Evolutionary conservation across 2,329 filamentous ascomycete species (phyloP).

Genomic region (Verticillium alfalfae): DNA sequence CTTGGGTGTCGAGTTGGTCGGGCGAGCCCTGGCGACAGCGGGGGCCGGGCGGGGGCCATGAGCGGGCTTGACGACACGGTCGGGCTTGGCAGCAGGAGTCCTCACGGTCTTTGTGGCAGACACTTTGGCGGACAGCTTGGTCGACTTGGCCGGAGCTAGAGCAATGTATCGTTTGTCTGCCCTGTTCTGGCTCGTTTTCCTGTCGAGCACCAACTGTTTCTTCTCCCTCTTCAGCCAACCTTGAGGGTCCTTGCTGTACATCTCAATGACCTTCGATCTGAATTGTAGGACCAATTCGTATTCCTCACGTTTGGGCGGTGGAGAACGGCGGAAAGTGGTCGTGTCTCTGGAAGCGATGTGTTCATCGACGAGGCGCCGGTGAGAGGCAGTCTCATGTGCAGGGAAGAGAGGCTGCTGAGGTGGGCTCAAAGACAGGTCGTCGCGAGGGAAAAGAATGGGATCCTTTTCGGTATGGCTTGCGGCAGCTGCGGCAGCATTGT

Average conservation of each 20-base stretch:
- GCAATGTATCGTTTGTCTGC: conserved; percentile 25
- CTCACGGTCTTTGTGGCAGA: conserved; percentile 6
- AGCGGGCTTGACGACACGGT: conserved; percentile 23
- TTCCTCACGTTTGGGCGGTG: conserved; percentile 45
- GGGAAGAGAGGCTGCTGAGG: conserved; percentile 46
- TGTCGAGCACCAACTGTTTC: conserved; percentile 40
- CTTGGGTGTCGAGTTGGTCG: conserved; percentile 2
- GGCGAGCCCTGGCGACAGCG: conserved; percentile 18
- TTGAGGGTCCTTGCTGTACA: conserved; percentile 34
- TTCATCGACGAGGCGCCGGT: conserved; percentile 42
- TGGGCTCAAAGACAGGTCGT: conserved; percentile 34
- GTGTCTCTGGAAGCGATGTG: conserved; percentile 40
- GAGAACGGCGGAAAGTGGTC: conserved; percentile 32
- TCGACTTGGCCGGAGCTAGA: conserved; percentile 37
- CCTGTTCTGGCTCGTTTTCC: conserved; percentile 27
- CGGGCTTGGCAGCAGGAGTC: conserved; percentile 18
- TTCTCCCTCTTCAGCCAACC: conserved; percentile 47
- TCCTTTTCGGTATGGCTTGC: conserved; percentile 34
- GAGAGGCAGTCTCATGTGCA: conserved; percentile 30
- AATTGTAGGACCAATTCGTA: conserved; percentile 50
- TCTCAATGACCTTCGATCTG: conserved; percentile 44
- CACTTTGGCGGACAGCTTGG: conserved; percentile 15
- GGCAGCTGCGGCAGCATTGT: conserved; percentile 22
- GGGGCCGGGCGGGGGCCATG: conserved; percentile 3
- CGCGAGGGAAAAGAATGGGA: conserved; percentile 52